Evolutionary conservation across 495 filamentous ascomycete genomes (phyloP).

Genomic region (Aspergillus nanangensis): DNA sequence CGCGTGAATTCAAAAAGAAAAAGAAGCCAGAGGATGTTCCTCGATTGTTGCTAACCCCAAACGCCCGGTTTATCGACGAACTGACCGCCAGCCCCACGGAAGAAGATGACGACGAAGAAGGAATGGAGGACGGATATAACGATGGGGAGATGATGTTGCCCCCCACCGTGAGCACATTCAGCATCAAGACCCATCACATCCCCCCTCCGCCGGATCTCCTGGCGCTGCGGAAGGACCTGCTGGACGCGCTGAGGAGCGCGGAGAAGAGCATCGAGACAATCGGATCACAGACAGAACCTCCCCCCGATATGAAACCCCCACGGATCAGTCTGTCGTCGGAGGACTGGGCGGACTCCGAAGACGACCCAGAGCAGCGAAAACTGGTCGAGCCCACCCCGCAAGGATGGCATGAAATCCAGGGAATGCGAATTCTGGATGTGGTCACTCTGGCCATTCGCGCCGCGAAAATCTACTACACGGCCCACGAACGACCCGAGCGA

Average conservation of each 20-base stretch:
- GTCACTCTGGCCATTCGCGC: constrained; percentile 91
- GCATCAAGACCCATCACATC: constrained; percentile 76
- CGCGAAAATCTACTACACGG: constrained; percentile 90
- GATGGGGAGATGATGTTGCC: constrained; percentile 76
- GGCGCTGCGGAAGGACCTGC: constrained; percentile 71
- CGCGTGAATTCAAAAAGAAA: constrained; percentile 64
- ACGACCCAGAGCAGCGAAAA: constrained; percentile 26
- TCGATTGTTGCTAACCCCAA: constrained; percentile 38
- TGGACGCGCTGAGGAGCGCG: constrained; percentile 61
- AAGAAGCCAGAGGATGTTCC: constrained; percentile 40
- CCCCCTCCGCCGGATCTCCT: constrained; percentile 81
- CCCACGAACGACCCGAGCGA: constrained; percentile 75
- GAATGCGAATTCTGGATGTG: constrained; percentile 85
- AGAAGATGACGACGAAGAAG: constrained; percentile 34
- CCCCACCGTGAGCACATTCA: constrained; percentile 94
- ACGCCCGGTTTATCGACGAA: constrained; percentile 37
- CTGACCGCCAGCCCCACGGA: constrained; percentile 54
- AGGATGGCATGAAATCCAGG: constrained; percentile 82
- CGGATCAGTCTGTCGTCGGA: constrained; percentile 31
- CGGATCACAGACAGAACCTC: constrained; percentile 27
- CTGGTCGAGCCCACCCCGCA: constrained; percentile 29
- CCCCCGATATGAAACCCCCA: constrained; percentile 22
- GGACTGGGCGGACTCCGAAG: constrained; percentile 27
- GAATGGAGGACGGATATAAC: constrained; percentile 55
- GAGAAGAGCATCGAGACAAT: constrained; percentile 59